phyloP scores from a whole-genome alignment of 2,329 filamentous ascomycete genomes.

The Penicillium sp. region DNA sequence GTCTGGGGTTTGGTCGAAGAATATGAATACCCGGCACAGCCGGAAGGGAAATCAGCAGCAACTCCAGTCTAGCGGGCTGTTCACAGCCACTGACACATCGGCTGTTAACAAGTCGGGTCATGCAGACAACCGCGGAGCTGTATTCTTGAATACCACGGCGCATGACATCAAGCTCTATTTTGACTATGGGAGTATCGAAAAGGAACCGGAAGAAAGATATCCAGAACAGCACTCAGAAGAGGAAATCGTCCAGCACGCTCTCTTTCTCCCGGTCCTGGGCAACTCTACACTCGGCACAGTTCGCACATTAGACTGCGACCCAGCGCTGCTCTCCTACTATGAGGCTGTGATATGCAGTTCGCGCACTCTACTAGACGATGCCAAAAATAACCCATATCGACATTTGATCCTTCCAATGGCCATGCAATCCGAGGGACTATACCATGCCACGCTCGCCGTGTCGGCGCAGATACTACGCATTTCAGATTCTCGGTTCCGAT shows the following conservation, averaged over 20 bases:
- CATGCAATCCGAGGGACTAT: slow-evolving; percentile 22
- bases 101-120: background rate
- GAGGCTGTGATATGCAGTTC: slow-evolving; percentile 25
- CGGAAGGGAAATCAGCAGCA: background rate
- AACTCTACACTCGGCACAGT: background rate
- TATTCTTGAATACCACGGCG: slow-evolving; percentile 11
- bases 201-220: background rate
- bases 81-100: background rate
- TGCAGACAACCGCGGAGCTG: background rate
- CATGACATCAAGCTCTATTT: slow-evolving; percentile 10
- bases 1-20: slow-evolving; percentile 22
- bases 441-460: slow-evolving; percentile 25
- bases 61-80: background rate
- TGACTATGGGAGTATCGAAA: background rate
- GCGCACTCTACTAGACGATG: slow-evolving; percentile 25
- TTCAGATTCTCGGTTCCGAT: slow-evolving; percentile 18
- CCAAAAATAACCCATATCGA: slow-evolving; percentile 25
- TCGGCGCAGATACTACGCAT: slow-evolving; percentile 23
- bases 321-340: slow-evolving; percentile 22
- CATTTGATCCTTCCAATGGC: slow-evolving; percentile 28
- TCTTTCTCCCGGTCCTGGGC: background rate
- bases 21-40: slow-evolving; percentile 9
- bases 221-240: background rate
- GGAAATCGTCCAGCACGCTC: background rate
- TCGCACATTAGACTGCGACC: slow-evolving; percentile 14